Evolutionary conservation across 169 alveolate genomes (phyloP).

Genomic region (Plasmodium ovale): DNA sequence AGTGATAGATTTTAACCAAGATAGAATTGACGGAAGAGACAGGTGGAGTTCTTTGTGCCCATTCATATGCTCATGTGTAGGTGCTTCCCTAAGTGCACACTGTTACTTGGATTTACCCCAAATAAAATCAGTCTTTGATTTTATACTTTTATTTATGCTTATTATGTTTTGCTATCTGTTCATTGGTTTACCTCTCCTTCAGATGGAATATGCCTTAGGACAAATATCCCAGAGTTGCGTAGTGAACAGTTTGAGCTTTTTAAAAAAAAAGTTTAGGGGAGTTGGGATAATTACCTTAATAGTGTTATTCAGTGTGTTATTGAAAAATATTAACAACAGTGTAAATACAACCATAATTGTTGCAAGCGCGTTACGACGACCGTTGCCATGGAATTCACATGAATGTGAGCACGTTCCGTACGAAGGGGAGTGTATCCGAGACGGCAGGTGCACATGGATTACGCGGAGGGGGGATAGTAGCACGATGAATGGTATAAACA

Average conservation of each 20-base stretch:
- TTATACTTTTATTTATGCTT: neutral
- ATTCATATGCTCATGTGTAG: constrained; percentile 59
- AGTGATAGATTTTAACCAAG: constrained; percentile 44
- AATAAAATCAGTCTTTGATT: constrained; percentile 26
- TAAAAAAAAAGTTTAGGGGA: constrained; percentile 49
- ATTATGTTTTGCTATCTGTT: constrained; percentile 33
- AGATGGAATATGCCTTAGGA: constrained; percentile 66
- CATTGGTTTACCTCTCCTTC: constrained; percentile 65
- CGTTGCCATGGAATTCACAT: constrained; percentile 55
- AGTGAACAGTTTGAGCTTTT: constrained; percentile 43
- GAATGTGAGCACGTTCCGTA: constrained; percentile 24
- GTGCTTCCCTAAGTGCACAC: constrained; percentile 49
- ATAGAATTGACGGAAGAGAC: constrained; percentile 50
- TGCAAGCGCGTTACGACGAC: neutral
- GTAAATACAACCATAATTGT: constrained; percentile 14
- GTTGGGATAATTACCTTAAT: constrained; percentile 42
- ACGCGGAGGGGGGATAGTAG: neutral
- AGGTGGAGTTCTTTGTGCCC: constrained; percentile 44
- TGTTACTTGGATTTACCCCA: constrained; percentile 60
- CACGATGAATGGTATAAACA: neutral
- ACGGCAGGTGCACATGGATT: constrained; percentile 56
- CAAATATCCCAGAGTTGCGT: constrained; percentile 69
- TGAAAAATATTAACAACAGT: constrained; percentile 21
- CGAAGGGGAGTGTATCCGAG: neutral
- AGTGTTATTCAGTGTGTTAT: constrained; percentile 13